These are phyloP conservation scores for Eutrema salsugineum DNA, from an alignment of 441 rosid species.

Conservation along the genomic window DNA sequence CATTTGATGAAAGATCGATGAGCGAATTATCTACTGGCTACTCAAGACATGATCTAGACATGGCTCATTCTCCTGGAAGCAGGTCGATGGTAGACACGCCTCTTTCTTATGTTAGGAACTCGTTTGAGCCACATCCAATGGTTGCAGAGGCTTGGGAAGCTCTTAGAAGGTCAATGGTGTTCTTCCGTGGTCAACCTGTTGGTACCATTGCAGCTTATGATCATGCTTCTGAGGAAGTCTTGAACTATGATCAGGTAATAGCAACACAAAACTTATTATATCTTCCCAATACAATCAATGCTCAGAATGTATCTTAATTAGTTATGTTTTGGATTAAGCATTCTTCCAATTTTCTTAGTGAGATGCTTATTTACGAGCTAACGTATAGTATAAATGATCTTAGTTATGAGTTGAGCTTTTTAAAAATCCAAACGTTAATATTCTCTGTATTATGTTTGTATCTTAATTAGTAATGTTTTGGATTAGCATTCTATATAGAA, in stretches of 20 bases:
- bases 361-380: no score
- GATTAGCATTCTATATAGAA: no score
- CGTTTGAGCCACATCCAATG: slow-evolving; percentile 89
- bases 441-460: no score
- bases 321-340: no score
- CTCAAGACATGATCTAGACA: slow-evolving; percentile 49
- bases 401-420: no score
- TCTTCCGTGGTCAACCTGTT: slow-evolving; percentile 78
- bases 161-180: slow-evolving; percentile 60
- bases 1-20: slow-evolving; percentile 83
- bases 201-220: slow-evolving; percentile 92
- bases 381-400: no score
- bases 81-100: slow-evolving; percentile 81
- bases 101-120: slow-evolving; percentile 59
- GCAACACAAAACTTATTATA: background rate
- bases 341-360: no score
- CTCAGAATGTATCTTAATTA: no score
- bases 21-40: slow-evolving; percentile 71
- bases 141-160: slow-evolving; percentile 97
- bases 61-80: slow-evolving; percentile 64
- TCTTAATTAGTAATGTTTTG: no score
- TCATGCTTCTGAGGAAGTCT: slow-evolving; percentile 79
- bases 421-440: no score
- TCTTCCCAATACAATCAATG: background rate
- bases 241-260: slow-evolving; percentile 84